Conservation (phyloP, 331 rosid species). For the Malus hybrid region DNA sequence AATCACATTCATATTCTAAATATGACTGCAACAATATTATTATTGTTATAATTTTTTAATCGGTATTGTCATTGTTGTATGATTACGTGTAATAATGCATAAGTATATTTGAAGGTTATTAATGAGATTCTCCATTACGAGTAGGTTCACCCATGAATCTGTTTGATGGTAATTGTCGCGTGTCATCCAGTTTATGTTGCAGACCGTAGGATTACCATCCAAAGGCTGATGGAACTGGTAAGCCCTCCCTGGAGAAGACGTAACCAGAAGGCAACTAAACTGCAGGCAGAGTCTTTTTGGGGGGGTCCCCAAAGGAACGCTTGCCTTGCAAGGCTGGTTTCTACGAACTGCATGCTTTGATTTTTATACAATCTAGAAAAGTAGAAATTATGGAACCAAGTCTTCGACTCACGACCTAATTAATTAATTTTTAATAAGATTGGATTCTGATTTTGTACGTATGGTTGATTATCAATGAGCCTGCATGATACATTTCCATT, state of each 20-base stretch:
- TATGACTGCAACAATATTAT: too few relatives aligned
- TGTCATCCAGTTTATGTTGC: not conserved
- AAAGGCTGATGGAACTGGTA: not conserved
- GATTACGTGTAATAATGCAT: not conserved
- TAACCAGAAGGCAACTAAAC: not conserved
- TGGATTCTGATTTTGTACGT: too few relatives aligned
- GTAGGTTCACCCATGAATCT: not conserved
- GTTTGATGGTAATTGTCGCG: not conserved
- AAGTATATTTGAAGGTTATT: not conserved
- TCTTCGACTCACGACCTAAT: too few relatives aligned
- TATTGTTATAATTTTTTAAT: too few relatives aligned
- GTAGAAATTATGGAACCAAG: too few relatives aligned
- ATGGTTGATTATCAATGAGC: too few relatives aligned
- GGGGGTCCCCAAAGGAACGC: not conserved
- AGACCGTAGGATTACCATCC: not conserved
- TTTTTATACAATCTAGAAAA: not conserved
- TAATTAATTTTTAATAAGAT: too few relatives aligned
- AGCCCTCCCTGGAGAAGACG: not conserved
- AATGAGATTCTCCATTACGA: not conserved
- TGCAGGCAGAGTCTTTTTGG: not conserved
- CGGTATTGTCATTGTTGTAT: not conserved
- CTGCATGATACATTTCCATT: not conserved
- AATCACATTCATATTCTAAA: too few relatives aligned
- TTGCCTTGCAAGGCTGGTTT: slow-evolving; percentile 16
- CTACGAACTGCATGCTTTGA: not conserved